Evolutionary conservation across 2,329 filamentous ascomycete genomes (phyloP).

Genomic region (Thelonectria blattea): DNA sequence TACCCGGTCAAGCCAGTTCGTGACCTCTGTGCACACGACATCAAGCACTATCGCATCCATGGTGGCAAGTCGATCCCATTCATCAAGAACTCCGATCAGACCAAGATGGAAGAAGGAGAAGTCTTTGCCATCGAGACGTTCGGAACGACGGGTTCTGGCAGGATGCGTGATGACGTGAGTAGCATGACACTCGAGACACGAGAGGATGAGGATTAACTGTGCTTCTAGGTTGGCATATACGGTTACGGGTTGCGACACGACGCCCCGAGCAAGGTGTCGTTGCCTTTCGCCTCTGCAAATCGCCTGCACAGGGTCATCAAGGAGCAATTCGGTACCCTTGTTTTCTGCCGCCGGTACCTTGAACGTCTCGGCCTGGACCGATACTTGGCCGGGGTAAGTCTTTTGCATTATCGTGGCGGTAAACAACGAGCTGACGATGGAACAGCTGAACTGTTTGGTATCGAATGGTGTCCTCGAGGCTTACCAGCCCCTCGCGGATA

Average conservation of each 20-base stretch:
- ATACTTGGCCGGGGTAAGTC: slow-evolving; percentile 62
- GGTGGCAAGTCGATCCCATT: slow-evolving; percentile 90
- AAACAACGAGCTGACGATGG: slow-evolving; percentile 20
- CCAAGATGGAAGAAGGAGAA: slow-evolving; percentile 95
- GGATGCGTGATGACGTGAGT: slow-evolving; percentile 76
- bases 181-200: rapidly evolving
- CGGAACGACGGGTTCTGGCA: slow-evolving; percentile 84
- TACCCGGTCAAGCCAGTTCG: slow-evolving; percentile 81
- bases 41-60: slow-evolving; percentile 84
- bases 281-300: slow-evolving; percentile 60
- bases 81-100: slow-evolving; percentile 80
- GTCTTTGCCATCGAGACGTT: slow-evolving; percentile 94
- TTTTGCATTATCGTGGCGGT: rapidly evolving
- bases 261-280: slow-evolving; percentile 41
- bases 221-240: slow-evolving; percentile 53
- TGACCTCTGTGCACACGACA: slow-evolving; percentile 85
- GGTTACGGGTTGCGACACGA: slow-evolving; percentile 55
- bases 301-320: slow-evolving; percentile 63
- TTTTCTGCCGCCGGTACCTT: slow-evolving; percentile 67
- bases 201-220: background rate
- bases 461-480: slow-evolving; percentile 62
- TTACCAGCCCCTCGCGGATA: slow-evolving; percentile 62
- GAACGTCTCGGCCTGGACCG: slow-evolving; percentile 66
- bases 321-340: slow-evolving; percentile 66
- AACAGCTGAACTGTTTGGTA: slow-evolving; percentile 63